Conservation (phyloP, 1,139 yeast species). For the Taphrina populina region DNA sequence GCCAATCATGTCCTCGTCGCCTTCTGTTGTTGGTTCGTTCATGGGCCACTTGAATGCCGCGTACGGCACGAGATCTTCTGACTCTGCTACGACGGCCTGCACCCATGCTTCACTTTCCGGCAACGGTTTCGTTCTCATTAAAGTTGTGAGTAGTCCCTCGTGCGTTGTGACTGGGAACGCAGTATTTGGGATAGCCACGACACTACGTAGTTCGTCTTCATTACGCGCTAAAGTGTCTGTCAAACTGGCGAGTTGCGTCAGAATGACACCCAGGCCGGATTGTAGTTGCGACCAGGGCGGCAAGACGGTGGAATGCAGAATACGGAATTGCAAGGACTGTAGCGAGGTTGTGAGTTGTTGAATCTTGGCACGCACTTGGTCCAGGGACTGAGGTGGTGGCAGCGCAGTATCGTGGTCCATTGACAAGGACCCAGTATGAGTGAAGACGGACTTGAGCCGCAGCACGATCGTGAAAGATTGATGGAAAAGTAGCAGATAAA, state of each 20-base stretch:
- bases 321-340: slow-evolving; percentile 18
- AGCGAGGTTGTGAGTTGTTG: slow-evolving; percentile 30
- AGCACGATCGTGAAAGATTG: too few species aligned
- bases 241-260: slow-evolving; percentile 22
- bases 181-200: slow-evolving; percentile 62
- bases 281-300: slow-evolving; percentile 26
- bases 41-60: background rate
- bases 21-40: slow-evolving; percentile 4
- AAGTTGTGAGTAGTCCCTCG: slow-evolving; percentile 75
- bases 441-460: too few species aligned
- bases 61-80: slow-evolving; percentile 3
- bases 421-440: too few species aligned
- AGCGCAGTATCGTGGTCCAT: slow-evolving; percentile 4
- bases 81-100: slow-evolving; percentile 1
- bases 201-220: slow-evolving; percentile 24
- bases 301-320: background rate
- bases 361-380: slow-evolving; percentile 20
- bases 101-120: slow-evolving; percentile 88
- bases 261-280: slow-evolving; percentile 22
- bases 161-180: slow-evolving; percentile 80
- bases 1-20: slow-evolving; percentile 6
- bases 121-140: slow-evolving; percentile 76
- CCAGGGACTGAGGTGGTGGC: slow-evolving; percentile 26
- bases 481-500: too few species aligned
- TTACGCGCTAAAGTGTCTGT: slow-evolving; percentile 12